Evolutionary conservation across 2,329 filamentous ascomycete species (phyloP), one percentile per base, ranked within the genome.

Genomic region (Sporothrix inflata): DNA sequence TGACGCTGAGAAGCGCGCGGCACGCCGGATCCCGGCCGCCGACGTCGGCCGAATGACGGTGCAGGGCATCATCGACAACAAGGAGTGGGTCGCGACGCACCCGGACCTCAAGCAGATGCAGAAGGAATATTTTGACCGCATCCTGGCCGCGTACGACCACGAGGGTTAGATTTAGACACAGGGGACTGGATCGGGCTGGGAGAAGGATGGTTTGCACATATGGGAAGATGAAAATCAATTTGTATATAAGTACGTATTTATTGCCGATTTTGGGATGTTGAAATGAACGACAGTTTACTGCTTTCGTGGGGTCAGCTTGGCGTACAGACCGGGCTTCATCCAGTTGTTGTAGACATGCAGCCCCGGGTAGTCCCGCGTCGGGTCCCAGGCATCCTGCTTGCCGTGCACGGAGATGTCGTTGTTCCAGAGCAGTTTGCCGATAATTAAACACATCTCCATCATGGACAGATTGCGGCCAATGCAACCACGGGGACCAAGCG

Each of bases 11-110:
- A 72, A 53, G 53, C 61, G 71, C 11, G 30, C 40, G 27, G 71
- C 71, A 30, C 53, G 63, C 38, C 63, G 71, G 21, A 72, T 72
- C n/a, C 71, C 71, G 19, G 51, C 71, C 16, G 45, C 47, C 11
- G 71, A 72, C 19, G 71, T 72, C 21, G 65, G 71, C 11, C n/a
- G 53, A 2, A 72, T 72, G 71, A 69, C 53, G 9, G 65, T 72
- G 5, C 27, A 68, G 42, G 71, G 71, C 24, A 72, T 72, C 53
- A 34, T 57, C 7, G 65, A 72, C n/a, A 68, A 72, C 53, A 68
- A 68, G 27, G 71, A 72, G 40, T 72, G 65, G 65, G 65, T 72
- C 16, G 71, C 71, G 16, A 72, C 71, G 24, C 71, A 72, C 53
- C 63, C 71, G 9, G 71, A 72, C 5, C 53, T 72, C 14, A 72